Conservation (phyloP, 306 rosid species). For the Acacia melanoxylon region DNA sequence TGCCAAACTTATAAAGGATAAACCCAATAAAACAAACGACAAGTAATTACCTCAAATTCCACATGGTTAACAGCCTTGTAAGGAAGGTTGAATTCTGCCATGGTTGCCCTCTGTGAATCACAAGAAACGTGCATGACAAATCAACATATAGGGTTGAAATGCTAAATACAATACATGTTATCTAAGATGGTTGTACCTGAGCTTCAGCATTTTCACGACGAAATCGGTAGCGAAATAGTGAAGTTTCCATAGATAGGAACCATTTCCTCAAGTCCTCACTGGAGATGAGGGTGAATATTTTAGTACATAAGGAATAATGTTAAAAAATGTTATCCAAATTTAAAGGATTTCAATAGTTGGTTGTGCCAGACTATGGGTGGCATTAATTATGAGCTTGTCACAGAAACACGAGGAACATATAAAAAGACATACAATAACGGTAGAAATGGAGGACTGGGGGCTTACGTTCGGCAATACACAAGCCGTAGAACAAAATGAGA, state of each 20-base stretch:
- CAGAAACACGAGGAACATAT: background rate
- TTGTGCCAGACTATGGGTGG: no score
- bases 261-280: constrained; percentile 96
- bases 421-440: constrained; percentile 1
- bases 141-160: constrained; percentile 25
- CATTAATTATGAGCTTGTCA: background rate
- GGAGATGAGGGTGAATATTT: constrained; percentile 16
- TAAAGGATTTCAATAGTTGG: background rate
- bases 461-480: constrained; percentile 91
- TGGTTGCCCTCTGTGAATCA: constrained; percentile 59
- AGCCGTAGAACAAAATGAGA: constrained; percentile 92
- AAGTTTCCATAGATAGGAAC: constrained; percentile 88
- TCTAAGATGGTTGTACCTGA: constrained; percentile 54
- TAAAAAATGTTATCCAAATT: background rate
- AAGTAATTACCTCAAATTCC: constrained; percentile 73
- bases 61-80: constrained; percentile 59
- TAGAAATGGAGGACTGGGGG: background rate
- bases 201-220: constrained; percentile 46
- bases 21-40: constrained; percentile 24
- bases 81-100: constrained; percentile 72
- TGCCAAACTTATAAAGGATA: background rate
- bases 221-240: constrained; percentile 80
- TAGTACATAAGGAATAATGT: constrained; percentile 1
- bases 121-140: constrained; percentile 2
- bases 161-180: background rate